Percentiles rank a stretch among this genome's conserved stretches.
These are phyloP conservation scores for Verticillium zaregamsianum DNA, from an alignment of 2,329 filamentous ascomycete species.

Conservation along the genomic window DNA sequence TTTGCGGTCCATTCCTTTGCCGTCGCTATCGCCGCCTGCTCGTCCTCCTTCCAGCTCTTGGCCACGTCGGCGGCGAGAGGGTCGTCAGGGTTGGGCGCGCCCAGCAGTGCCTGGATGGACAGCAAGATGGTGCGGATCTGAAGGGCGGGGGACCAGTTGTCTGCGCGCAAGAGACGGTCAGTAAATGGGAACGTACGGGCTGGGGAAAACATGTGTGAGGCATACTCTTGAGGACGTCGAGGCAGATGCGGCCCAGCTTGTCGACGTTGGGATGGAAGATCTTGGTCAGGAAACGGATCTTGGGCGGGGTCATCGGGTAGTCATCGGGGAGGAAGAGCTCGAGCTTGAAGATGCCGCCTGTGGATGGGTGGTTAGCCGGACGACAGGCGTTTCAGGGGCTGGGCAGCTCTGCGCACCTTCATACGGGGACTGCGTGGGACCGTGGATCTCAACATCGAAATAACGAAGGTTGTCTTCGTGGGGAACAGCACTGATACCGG, in stretches of 20 bases:
- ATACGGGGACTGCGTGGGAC: constrained; percentile 87
- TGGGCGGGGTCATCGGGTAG: constrained; percentile 98
- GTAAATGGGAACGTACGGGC: background rate
- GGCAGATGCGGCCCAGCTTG: constrained; percentile 91
- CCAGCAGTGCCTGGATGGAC: constrained; percentile 93
- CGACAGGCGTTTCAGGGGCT: background rate
- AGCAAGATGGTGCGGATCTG: constrained; percentile 98
- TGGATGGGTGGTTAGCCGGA: background rate
- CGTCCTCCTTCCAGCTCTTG: constrained; percentile 96
- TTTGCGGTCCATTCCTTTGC: constrained; percentile 88
- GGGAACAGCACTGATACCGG: constrained; percentile 90
- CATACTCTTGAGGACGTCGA: constrained; percentile 95
- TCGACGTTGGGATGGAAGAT: constrained; percentile 99
- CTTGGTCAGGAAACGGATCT: constrained; percentile 97
- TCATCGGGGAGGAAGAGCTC: constrained; percentile 97
- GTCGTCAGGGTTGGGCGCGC: constrained; percentile 95
- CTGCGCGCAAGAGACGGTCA: constrained; percentile 41
- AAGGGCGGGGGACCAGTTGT: constrained; percentile 97
- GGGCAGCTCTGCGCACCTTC: constrained; percentile 58
- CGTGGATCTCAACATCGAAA: constrained; percentile 96
- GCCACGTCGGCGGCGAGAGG: constrained; percentile 97
- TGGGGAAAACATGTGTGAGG: background rate
- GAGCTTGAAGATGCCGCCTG: constrained; percentile 85
- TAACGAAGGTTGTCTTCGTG: constrained; percentile 97
- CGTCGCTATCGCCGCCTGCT: constrained; percentile 86